phyloP scores from a whole-genome alignment of 1,284 basidiomycete species.

The Sphaerobolus stellatus region DNA sequence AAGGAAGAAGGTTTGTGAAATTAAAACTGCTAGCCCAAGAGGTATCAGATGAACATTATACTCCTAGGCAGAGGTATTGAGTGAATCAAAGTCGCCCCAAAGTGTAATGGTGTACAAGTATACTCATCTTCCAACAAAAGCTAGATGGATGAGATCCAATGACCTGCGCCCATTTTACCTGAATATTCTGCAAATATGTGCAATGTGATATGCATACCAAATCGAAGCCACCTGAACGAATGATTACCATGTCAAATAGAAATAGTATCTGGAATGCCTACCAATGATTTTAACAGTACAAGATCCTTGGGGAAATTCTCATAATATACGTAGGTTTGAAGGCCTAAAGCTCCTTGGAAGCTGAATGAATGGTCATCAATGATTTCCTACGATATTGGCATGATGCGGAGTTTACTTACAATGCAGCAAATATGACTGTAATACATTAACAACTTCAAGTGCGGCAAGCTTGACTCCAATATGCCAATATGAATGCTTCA shows the following conservation, averaged over 20 bases:
- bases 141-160: neutral
- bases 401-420: too few species aligned
- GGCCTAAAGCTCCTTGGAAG: neutral
- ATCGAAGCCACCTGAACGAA: neutral
- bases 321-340: conserved; percentile 1
- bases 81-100: neutral
- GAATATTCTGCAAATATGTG: neutral
- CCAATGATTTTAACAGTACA: neutral
- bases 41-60: neutral
- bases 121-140: neutral
- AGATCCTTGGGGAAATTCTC: neutral
- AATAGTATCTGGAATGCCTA: neutral
- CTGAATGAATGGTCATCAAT: too few species aligned
- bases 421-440: too few species aligned
- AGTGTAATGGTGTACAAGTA: neutral
- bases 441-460: too few species aligned
- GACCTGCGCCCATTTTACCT: neutral
- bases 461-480: too few species aligned
- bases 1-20: neutral
- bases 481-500: too few species aligned
- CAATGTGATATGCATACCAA: neutral
- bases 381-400: too few species aligned
- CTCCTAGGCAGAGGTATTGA: neutral
- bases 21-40: neutral
- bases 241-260: neutral